Evolutionary conservation across 208 protist genomes (phyloP), one percentile per base, ranked within the genome.

Genomic region (Trypanosoma congolense): DNA sequence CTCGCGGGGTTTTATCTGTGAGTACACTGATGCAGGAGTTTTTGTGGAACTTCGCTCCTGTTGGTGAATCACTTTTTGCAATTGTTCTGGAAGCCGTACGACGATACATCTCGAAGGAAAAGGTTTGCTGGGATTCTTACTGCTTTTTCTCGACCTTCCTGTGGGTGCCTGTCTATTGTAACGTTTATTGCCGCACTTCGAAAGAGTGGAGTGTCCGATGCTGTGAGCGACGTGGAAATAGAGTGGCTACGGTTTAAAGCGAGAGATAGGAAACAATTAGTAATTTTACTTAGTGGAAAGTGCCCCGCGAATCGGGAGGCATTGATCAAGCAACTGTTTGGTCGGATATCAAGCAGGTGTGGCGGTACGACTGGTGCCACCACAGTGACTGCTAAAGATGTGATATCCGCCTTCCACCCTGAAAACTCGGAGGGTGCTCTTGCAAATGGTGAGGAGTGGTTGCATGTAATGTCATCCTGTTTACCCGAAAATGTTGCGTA

Each of bases 241-340:
- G 86, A 93, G 66, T 88, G 80, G 75, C 50, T 93, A 64, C 79
- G 86, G 3, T 77, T 87, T 28, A 70, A 75, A 49, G 74, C 69
- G 8, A 48, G 61, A 24, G 80, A 75, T 24, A 71, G 80, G 2
- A 73, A 80, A 4, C 74, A 73, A 14, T 65, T 93, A 9, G 50
- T 93, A 1, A 43, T 65, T 0, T 25, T 72, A 28, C 69, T 93
- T 16, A 80, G 74, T 45, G 53, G 61, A 19, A 81, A 67, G 12
- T 60, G 74, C 14, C 71, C 86, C 8, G 31, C 81, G 2, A 76
- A 68, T 12, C 76, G 86, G 2, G 70, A 80, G 10, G 79, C 80
- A 2, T 60, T 90, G 21, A 75, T 87, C 21, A 53, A 54, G 16
- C 85, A 93, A 57, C 55, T 87, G 5, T 90, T 83, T 44, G 66